Evolutionary conservation across 495 filamentous ascomycete genomes (phyloP), one percentile per base, ranked within the genome.

Genomic region (Lichina pygmaea): DNA sequence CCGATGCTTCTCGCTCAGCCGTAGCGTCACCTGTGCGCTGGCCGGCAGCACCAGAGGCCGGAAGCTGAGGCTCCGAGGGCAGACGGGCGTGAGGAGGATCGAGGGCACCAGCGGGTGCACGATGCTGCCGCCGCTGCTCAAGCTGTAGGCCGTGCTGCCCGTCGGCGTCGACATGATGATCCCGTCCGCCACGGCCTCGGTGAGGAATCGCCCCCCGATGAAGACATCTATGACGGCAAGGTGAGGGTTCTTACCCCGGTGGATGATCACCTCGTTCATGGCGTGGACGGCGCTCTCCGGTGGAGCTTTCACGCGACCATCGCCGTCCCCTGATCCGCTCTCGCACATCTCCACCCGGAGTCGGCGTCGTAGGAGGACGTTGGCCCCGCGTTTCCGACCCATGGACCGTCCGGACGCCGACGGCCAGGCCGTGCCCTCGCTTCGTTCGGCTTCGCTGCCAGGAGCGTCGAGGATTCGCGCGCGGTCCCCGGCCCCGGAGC

Each of bases 81-180:
- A 93, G 54, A 97, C 92, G 30, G 89, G 89, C 0, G 89, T 97
- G 42, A 97, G 68, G 30, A 93, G 71, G 10, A 94, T 65, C 7
- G 78, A 78, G 38, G 77, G 74, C 7, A 97, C 89, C 7, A 94
- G 64, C 0, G 89, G 89, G 56, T 97, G 89, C 43, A 97, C 75
- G 54, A 97, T 95, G 53, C 74, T 81, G n/a, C 89, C 89, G 10
- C 89, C 89, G 7, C 75, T 76, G 51, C 75, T 81, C n/a, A 97
- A 68, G 24, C 75, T 85, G 64, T 95, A 97, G 2, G 89, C 91
- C 0, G 89, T 97, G 46, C 79, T 86, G 6, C 89, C 89, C 0
- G 89, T 97, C 0, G 89, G 89, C 0, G 89, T 93, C 32, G 75
- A 81, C 41, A 94, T 75, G 38, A 97, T 83, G 51, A 97, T 86